Conservation (phyloP, 805 yeast species). For the Cephaloascus albidus region DNA sequence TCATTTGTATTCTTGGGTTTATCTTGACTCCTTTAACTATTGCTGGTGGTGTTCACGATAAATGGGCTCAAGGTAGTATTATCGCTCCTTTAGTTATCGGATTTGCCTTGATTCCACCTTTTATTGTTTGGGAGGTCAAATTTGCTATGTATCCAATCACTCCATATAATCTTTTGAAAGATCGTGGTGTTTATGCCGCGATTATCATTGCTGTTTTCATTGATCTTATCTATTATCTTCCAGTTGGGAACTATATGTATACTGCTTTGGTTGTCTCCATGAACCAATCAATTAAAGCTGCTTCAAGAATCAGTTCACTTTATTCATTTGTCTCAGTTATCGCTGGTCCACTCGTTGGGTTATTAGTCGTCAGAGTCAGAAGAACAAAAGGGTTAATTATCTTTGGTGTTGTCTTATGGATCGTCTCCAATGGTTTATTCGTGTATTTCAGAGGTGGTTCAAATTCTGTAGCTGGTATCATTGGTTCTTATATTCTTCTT, state of each 20-base stretch:
- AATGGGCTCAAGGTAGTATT: constrained; percentile 53
- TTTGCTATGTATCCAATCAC: constrained; percentile 53
- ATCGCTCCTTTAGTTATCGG: constrained; percentile 70
- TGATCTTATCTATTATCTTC: constrained; percentile 60
- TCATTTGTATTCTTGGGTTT: constrained; percentile 51
- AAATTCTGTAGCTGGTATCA: constrained; percentile 42
- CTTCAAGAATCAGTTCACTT: constrained; percentile 54
- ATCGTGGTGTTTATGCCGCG: constrained; percentile 73
- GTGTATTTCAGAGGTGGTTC: constrained; percentile 43
- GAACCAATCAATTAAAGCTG: constrained; percentile 47
- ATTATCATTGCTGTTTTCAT: constrained; percentile 46
- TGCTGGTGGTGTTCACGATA: constrained; percentile 51
- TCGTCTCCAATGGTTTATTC: constrained; percentile 52
- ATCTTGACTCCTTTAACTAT: constrained; percentile 66
- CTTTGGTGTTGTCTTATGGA: constrained; percentile 50
- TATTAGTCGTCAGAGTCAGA: constrained; percentile 38
- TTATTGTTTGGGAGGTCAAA: constrained; percentile 48
- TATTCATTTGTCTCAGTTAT: constrained; percentile 60
- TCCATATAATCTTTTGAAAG: constrained; percentile 49
- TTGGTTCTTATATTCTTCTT: constrained; percentile 53
- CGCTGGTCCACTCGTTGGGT: constrained; percentile 49
- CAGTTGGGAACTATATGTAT: constrained; percentile 59
- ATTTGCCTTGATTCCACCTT: constrained; percentile 47
- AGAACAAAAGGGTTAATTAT: constrained; percentile 51
- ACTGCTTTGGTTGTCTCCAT: constrained; percentile 59